A percentile compares a stretch with the other conserved stretches of the same genome.
These are phyloP conservation scores for Forsythia suspensa DNA, from an alignment of 257 asterid species.

Conservation along the genomic window DNA sequence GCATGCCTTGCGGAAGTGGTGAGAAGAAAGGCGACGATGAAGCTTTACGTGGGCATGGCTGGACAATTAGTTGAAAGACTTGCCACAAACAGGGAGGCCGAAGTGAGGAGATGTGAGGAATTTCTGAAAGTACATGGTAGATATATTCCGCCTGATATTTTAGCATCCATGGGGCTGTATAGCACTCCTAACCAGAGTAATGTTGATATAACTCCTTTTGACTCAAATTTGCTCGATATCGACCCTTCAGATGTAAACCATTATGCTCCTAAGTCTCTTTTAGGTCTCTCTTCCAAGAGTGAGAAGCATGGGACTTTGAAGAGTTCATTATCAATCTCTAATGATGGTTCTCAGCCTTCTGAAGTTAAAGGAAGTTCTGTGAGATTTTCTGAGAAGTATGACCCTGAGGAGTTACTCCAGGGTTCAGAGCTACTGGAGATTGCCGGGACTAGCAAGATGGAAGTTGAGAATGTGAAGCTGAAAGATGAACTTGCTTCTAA, in stretches of 20 bases:
- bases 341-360: constrained; percentile 51
- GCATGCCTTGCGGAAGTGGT: constrained; percentile 96
- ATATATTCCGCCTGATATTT: constrained; percentile 82
- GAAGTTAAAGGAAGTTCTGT: constrained; percentile 47
- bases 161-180: constrained; percentile 83
- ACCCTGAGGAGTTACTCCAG: constrained; percentile 53
- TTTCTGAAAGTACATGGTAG: constrained; percentile 66
- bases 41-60: constrained; percentile 97
- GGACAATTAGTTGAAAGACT: constrained; percentile 94
- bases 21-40: constrained; percentile 87
- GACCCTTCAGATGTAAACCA: constrained; percentile 76
- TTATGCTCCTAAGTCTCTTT: constrained; percentile 80
- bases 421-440: constrained; percentile 78
- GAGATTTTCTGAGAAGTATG: constrained; percentile 43
- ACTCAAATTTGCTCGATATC: constrained; percentile 69
- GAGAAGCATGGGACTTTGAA: constrained; percentile 58
- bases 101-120: constrained; percentile 81
- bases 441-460: constrained; percentile 94
- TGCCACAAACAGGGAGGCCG: constrained; percentile 79
- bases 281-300: constrained; percentile 54
- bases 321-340: constrained; percentile 57
- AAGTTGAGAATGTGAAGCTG: constrained; percentile 88
- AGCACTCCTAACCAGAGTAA: constrained; percentile 82
- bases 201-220: constrained; percentile 82
- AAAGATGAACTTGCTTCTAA: constrained; percentile 98